Evolutionary conservation across 1,284 basidiomycete genomes (phyloP).

Genomic region (Moesziomyces globuligerus): DNA sequence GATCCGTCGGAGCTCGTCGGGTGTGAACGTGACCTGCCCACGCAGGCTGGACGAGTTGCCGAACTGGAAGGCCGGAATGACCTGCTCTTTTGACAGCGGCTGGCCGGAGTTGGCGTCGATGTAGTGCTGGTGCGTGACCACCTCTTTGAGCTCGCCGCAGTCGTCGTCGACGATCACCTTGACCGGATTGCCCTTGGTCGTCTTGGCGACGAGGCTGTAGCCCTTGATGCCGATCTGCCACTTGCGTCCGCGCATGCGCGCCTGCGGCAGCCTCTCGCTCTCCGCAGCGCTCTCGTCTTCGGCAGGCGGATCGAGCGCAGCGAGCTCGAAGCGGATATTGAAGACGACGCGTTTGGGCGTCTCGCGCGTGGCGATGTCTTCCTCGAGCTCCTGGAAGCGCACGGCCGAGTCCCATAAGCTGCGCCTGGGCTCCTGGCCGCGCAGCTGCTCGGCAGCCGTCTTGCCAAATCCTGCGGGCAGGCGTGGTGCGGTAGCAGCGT

Average conservation of each 20-base stretch:
- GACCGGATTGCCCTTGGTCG: conserved; percentile 55
- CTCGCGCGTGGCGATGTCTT: conserved; percentile 70
- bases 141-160: conserved; percentile 49
- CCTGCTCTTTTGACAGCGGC: conserved; percentile 76
- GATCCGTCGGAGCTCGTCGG: conserved; percentile 84
- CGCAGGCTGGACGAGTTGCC: conserved; percentile 47
- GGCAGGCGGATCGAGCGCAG: conserved; percentile 56
- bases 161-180: conserved; percentile 59
- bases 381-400: conserved; percentile 62
- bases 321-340: conserved; percentile 82
- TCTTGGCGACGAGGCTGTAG: conserved; percentile 67
- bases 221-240: conserved; percentile 91
- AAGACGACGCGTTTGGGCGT: conserved; percentile 88
- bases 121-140: conserved; percentile 70
- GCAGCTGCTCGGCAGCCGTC: conserved; percentile 32
- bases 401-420: conserved; percentile 52
- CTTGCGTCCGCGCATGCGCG: conserved; percentile 69
- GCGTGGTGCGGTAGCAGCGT: conserved; percentile 8
- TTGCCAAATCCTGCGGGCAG: conserved; percentile 27
- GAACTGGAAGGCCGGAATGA: conserved; percentile 66
- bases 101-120: conserved; percentile 75
- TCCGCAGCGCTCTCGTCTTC: conserved; percentile 12
- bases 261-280: conserved; percentile 42
- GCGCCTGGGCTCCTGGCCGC: conserved; percentile 37
- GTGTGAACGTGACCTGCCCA: conserved; percentile 80